Percentiles rank a stretch among this genome's conserved stretches.
Evolutionary conservation across 805 yeast species (phyloP).

Genomic region (Suhomyces vadensis): DNA sequence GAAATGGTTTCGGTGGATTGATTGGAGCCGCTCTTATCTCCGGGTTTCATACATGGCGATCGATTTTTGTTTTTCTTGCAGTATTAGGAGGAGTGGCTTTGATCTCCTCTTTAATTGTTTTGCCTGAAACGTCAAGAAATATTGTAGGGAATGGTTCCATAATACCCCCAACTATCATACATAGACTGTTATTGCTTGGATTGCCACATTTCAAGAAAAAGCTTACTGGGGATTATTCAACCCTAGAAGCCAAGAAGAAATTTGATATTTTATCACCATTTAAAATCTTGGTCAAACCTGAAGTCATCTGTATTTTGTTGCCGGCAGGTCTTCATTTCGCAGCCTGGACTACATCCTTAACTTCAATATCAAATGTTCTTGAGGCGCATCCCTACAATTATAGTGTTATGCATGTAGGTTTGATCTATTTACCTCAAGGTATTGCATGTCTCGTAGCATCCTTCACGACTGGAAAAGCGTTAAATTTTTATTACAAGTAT

Average conservation of each 20-base stretch:
- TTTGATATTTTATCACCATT: conserved; percentile 30
- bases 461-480: conserved; percentile 52
- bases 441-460: conserved; percentile 63
- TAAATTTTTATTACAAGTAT: conserved; percentile 52
- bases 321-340: conserved; percentile 67
- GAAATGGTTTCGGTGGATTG: conserved; percentile 80
- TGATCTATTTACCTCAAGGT: conserved; percentile 76
- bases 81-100: conserved; percentile 57
- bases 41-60: conserved; percentile 57
- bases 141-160: conserved; percentile 78
- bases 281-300: conserved; percentile 42
- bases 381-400: conserved; percentile 49
- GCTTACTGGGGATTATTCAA: conserved; percentile 13
- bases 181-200: conserved; percentile 47
- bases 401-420: conserved; percentile 60
- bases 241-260: conserved; percentile 8
- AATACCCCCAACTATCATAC: conserved; percentile 43
- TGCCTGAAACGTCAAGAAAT: conserved; percentile 77
- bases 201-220: conserved; percentile 12
- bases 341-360: conserved; percentile 67
- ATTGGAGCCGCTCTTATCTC: conserved; percentile 49
- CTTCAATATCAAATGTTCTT: conserved; percentile 63
- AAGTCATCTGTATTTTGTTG: conserved; percentile 49
- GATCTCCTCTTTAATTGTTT: conserved; percentile 15
- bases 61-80: conserved; percentile 75